These are phyloP conservation scores for Casuarina cunninghamiana DNA, from an alignment of 306 rosid genomes.

Conservation along the genomic window DNA sequence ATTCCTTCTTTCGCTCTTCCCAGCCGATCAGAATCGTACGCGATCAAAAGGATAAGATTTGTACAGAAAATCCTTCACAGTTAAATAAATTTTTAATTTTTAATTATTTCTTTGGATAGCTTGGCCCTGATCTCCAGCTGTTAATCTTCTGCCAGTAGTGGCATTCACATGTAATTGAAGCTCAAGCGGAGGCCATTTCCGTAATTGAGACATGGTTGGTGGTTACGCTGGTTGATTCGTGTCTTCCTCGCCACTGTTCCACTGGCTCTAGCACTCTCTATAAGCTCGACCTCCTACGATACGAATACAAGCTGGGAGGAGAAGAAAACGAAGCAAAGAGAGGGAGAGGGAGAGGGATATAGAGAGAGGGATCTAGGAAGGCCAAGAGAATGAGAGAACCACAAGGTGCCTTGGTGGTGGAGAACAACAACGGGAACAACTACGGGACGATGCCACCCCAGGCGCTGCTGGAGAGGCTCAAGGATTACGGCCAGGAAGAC, in stretches of 20 bases:
- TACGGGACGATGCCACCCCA: constrained; percentile 58
- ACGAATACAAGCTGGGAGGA: background rate
- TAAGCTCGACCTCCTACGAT: constrained; percentile 24
- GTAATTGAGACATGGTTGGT: constrained; percentile 35
- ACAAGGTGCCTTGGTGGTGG: constrained; percentile 41
- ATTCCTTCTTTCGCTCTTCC: no score
- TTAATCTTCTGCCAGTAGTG: background rate
- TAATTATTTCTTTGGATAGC: no score
- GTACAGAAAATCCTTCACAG: no score
- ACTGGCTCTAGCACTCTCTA: constrained; percentile 22
- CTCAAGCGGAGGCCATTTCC: constrained; percentile 12
- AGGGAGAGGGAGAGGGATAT: background rate
- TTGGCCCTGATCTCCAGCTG: no score
- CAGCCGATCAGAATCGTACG: no score
- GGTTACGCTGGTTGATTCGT: constrained; percentile 50
- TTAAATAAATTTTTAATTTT: no score
- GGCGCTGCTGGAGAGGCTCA: constrained; percentile 80
- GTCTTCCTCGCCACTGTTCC: constrained; percentile 49
- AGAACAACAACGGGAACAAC: constrained; percentile 44
- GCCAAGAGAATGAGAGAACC: constrained; percentile 43
- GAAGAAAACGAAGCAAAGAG: constrained; percentile 5
- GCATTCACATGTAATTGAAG: background rate
- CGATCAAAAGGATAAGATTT: no score
- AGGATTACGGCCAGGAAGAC: constrained; percentile 97
- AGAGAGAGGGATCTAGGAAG: background rate